phyloP scores from a whole-genome alignment of 2,329 filamentous ascomycete genomes.

The Fusarium coicis region DNA sequence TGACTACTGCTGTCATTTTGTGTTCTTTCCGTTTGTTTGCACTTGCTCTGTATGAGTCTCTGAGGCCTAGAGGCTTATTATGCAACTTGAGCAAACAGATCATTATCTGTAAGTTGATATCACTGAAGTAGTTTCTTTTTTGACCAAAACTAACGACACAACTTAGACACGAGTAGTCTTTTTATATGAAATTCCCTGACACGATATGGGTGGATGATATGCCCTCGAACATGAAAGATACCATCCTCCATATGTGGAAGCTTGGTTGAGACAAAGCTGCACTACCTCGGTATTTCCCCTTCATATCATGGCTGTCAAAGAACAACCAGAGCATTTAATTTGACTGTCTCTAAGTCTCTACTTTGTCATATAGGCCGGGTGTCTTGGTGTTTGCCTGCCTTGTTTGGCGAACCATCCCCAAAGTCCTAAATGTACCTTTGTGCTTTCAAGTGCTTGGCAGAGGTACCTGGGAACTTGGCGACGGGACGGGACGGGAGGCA shows the following conservation, averaged over 20 bases:
- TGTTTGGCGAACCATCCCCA: not conserved
- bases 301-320: not conserved
- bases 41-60: not conserved
- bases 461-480: not conserved
- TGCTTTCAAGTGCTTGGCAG: not conserved
- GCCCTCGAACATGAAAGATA: not conserved
- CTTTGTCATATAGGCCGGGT: not conserved
- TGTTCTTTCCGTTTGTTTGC: not conserved
- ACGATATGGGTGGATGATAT: not conserved
- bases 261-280: not conserved
- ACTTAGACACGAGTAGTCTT: not conserved
- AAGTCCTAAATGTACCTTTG: conserved; percentile 3
- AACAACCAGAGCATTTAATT: not conserved
- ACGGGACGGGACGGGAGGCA: not conserved
- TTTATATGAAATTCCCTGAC: too few relatives aligned
- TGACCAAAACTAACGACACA: not conserved
- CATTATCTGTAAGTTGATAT: not conserved
- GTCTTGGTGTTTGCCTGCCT: not conserved
- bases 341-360: not conserved
- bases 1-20: not conserved
- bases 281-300: not conserved
- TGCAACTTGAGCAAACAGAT: not conserved
- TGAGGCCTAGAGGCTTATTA: not conserved
- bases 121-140: not conserved
- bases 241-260: not conserved